Evolutionary conservation across 257 asterid species (phyloP).

Genomic region (Nicotiana sylvestris): DNA sequence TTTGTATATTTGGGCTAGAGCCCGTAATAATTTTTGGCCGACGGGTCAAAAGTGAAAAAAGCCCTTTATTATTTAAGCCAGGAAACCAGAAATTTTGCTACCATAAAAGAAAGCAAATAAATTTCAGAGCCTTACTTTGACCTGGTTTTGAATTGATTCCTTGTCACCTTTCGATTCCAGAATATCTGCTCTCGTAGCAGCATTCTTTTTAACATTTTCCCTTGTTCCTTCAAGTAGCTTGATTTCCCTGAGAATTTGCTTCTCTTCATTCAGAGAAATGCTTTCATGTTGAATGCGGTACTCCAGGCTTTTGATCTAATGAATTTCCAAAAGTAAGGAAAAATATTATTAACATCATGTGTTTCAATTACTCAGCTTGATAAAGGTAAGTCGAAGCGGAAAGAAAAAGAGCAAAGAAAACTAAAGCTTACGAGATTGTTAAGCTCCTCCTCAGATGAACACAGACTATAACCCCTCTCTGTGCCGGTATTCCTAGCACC

Average conservation of each 20-base stretch:
- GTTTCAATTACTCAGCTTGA: neutral
- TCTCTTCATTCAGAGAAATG: slow-evolving; percentile 78
- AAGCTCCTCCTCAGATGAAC: slow-evolving; percentile 78
- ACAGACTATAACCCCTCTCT: slow-evolving; percentile 43
- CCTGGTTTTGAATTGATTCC: slow-evolving; percentile 68
- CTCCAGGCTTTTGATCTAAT: slow-evolving; percentile 65
- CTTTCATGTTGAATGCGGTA: slow-evolving; percentile 85
- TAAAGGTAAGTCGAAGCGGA: neutral
- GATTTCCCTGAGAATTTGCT: slow-evolving; percentile 77
- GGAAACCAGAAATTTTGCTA: neutral
- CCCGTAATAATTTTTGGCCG: too few relatives aligned
- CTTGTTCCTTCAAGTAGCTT: slow-evolving; percentile 76
- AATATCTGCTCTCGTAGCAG: slow-evolving; percentile 63
- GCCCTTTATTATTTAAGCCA: too few relatives aligned
- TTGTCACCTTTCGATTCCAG: slow-evolving; percentile 74
- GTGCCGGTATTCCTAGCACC: slow-evolving; percentile 31
- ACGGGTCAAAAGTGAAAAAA: too few relatives aligned
- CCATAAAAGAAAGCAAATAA: neutral
- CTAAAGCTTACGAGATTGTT: slow-evolving; percentile 50
- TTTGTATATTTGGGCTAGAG: too few relatives aligned
- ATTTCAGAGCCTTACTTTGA: slow-evolving; percentile 54
- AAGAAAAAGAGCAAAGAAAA: neutral
- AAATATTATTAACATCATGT: neutral
- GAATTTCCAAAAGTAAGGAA: neutral
- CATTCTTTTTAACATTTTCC: slow-evolving; percentile 53